These are phyloP conservation scores for Giardia duodenalis DNA, from an alignment of 208 protist species.

Conservation along the genomic window DNA sequence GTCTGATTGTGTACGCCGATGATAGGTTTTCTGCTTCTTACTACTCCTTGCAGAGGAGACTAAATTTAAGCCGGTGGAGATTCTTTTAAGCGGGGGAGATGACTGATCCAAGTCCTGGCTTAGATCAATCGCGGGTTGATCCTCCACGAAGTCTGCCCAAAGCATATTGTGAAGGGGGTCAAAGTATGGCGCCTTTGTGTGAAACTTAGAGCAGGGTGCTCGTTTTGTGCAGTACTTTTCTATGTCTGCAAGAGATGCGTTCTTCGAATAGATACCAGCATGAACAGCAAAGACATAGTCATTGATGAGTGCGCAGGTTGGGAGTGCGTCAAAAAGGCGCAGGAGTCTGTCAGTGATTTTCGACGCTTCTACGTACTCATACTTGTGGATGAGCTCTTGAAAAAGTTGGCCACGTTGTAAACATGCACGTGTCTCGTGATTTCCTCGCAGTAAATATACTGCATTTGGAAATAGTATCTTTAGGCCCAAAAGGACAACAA, in stretches of 20 bases:
- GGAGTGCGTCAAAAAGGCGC: neutral
- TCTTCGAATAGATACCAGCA: neutral
- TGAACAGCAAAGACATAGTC: neutral
- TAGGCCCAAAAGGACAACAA: neutral
- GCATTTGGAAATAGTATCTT: neutral
- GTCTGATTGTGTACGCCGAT: too few relatives aligned
- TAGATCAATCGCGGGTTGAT: neutral
- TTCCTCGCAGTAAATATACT: neutral
- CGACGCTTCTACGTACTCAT: neutral
- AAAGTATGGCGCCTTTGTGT: neutral
- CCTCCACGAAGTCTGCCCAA: conserved; percentile 13
- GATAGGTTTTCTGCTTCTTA: too few relatives aligned
- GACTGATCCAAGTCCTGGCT: too few relatives aligned
- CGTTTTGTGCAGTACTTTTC: neutral
- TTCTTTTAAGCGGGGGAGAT: too few relatives aligned
- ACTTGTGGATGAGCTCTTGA: neutral
- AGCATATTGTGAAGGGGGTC: conserved; percentile 25
- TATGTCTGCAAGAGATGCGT: neutral
- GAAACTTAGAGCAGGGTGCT: neutral
- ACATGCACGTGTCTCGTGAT: neutral
- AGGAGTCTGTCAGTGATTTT: neutral
- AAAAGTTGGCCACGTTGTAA: neutral
- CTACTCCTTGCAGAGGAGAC: too few relatives aligned
- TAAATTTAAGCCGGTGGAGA: too few relatives aligned
- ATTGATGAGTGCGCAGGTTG: neutral